phyloP scores from a whole-genome alignment of 1,284 basidiomycete genomes.

The Fereydounia khargensis region DNA sequence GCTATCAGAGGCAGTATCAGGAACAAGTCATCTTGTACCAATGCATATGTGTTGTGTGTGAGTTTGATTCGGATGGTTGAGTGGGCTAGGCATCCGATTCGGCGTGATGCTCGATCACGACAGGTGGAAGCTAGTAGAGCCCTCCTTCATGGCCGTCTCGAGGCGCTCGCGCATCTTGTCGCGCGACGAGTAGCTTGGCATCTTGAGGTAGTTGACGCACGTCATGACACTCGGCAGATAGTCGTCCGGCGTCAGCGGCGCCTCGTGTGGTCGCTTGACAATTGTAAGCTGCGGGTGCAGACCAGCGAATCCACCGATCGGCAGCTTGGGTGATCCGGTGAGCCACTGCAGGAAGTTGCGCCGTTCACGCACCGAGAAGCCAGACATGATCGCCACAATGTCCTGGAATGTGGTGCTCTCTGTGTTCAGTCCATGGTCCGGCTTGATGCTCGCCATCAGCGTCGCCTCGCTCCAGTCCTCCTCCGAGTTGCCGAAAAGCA shows the following conservation, averaged over 20 bases:
- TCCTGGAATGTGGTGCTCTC: conserved; percentile 87
- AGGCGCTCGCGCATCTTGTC: conserved; percentile 48
- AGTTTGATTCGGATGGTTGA: no score
- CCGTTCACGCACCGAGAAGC: conserved; percentile 71
- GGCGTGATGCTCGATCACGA: no score
- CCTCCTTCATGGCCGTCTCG: conserved; percentile 51
- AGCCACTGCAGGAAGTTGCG: conserved; percentile 94
- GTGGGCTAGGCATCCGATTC: no score
- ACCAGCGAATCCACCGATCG: conserved; percentile 91
- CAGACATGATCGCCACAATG: conserved; percentile 80
- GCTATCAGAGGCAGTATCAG: no score
- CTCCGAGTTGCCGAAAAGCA: conserved; percentile 89
- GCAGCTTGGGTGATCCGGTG: conserved; percentile 72
- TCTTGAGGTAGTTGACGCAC: conserved; percentile 72
- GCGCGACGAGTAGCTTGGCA: conserved; percentile 48
- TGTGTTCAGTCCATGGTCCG: conserved; percentile 95
- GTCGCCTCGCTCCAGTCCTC: conserved; percentile 67
- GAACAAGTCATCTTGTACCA: no score
- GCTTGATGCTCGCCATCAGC: conserved; percentile 85
- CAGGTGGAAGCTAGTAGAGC: conserved; percentile 51
- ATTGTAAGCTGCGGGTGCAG: conserved; percentile 92
- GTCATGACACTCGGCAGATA: conserved; percentile 98
- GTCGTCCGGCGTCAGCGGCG: conserved; percentile 74
- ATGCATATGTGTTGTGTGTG: no score
- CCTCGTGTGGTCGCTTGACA: conserved; percentile 92